These are phyloP conservation scores for Artemisia princeps DNA, from an alignment of 140 eudicot species.

Conservation along the genomic window DNA sequence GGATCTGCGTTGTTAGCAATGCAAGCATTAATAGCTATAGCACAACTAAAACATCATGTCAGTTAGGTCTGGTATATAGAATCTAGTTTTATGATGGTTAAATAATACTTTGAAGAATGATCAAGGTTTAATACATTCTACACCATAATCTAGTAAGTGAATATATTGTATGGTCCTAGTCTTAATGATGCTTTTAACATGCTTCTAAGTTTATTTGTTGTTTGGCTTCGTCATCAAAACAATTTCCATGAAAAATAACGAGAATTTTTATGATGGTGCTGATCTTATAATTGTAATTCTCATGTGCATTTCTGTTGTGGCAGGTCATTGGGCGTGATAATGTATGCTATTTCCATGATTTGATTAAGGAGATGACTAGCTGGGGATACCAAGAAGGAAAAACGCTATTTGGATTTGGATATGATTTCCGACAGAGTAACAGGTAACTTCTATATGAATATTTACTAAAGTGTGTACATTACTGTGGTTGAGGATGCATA, in stretches of 20 bases:
- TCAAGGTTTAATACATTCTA: not conserved
- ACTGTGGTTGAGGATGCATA: not conserved
- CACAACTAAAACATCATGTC: not conserved
- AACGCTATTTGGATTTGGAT: slow-evolving; percentile 93
- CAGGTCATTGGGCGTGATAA: slow-evolving; percentile 73
- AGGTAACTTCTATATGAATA: slow-evolving; percentile 38
- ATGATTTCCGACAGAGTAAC: slow-evolving; percentile 97
- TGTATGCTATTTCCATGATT: slow-evolving; percentile 87
- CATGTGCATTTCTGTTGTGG: slow-evolving; percentile 19
- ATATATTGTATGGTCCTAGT: not conserved
- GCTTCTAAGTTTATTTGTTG: not conserved
- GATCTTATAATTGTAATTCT: not conserved
- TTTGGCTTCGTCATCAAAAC: not conserved
- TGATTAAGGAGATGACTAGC: slow-evolving; percentile 73
- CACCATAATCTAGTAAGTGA: not conserved
- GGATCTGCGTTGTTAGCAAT: not conserved
- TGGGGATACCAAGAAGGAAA: slow-evolving; percentile 98
- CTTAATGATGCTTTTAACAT: slow-evolving; percentile 3
- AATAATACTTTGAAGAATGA: not conserved
- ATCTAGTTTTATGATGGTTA: not conserved
- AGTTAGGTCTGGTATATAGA: not conserved
- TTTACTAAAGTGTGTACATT: not conserved
- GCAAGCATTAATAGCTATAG: not conserved
- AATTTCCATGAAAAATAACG: not conserved
- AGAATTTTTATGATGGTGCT: not conserved